Evolutionary conservation across 2,329 filamentous ascomycete genomes (phyloP).

Genomic region (Fusarium sp.): DNA sequence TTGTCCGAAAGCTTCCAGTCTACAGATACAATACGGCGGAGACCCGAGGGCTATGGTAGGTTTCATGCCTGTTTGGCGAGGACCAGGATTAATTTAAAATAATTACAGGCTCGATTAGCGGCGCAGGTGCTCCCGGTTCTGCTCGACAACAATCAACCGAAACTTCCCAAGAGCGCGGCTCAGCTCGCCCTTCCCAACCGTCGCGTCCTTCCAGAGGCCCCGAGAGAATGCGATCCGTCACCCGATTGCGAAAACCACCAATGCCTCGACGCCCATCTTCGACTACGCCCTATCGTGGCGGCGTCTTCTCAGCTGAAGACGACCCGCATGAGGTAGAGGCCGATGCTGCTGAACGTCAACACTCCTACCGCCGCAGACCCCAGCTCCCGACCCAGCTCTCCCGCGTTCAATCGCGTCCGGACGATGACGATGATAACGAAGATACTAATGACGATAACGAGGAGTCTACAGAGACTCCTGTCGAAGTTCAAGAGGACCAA

Average conservation of each 20-base stretch:
- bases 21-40: constrained; percentile 71
- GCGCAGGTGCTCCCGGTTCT: constrained; percentile 47
- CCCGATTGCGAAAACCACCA: constrained; percentile 77
- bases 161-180: constrained; percentile 57
- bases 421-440: constrained; percentile 32
- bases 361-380: constrained; percentile 55
- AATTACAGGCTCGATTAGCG: constrained; percentile 48
- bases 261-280: constrained; percentile 80
- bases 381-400: constrained; percentile 55
- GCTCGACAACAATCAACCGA: constrained; percentile 55
- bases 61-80: constrained; percentile 26
- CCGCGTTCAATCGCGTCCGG: constrained; percentile 59
- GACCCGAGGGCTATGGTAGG: constrained; percentile 72
- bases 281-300: constrained; percentile 83
- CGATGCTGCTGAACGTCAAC: constrained; percentile 69
- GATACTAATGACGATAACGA: constrained; percentile 44
- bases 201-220: constrained; percentile 60
- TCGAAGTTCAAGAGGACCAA: constrained; percentile 52
- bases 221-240: constrained; percentile 64
- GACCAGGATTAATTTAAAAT: constrained; percentile 33
- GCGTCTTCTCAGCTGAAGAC: constrained; percentile 93
- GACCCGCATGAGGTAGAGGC: constrained; percentile 84
- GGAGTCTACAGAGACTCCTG: constrained; percentile 43
- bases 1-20: constrained; percentile 71
- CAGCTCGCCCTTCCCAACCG: constrained; percentile 51